Percentiles rank a stretch among this genome's conserved stretches.
These are phyloP conservation scores for Hymenotorrendiella dingleyae DNA, from an alignment of 2,329 filamentous ascomycete species.

Conservation along the genomic window DNA sequence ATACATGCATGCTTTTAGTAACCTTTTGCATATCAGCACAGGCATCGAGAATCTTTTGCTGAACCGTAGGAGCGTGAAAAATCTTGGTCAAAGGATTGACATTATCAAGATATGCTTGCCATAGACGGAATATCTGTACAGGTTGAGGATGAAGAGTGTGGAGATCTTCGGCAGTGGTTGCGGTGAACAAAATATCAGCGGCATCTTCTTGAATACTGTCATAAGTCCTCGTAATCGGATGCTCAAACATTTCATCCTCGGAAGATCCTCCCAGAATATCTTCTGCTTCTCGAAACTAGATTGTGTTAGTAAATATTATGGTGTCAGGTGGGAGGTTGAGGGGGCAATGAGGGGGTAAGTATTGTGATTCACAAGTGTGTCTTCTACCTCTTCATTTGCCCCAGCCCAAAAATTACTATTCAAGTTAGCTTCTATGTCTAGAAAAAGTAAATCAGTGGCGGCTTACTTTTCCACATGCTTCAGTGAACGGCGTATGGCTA, in stretches of 20 bases:
- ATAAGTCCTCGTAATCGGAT: constrained; percentile 23
- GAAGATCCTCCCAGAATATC: constrained; percentile 30
- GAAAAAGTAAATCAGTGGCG: background rate
- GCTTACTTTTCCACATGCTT: constrained; percentile 15
- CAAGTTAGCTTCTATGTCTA: background rate
- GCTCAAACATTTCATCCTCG: constrained; percentile 21
- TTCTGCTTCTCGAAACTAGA: constrained; percentile 27
- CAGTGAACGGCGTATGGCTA: constrained; percentile 11
- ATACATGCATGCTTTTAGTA: constrained; percentile 50
- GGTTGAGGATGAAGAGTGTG: constrained; percentile 47
- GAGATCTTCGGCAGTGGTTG: constrained; percentile 36
- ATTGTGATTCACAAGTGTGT: no score
- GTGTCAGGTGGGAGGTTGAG: no score
- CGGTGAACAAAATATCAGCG: constrained; percentile 41
- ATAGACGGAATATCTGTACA: constrained; percentile 57
- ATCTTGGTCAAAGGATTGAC: constrained; percentile 65
- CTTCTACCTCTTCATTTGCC: constrained; percentile 17
- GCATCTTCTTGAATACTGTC: constrained; percentile 21
- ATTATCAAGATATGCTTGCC: constrained; percentile 66
- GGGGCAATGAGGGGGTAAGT: no score
- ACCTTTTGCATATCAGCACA: constrained; percentile 42
- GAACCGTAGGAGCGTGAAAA: constrained; percentile 60
- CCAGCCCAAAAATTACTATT: constrained; percentile 14
- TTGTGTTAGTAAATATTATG: background rate
- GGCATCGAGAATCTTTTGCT: constrained; percentile 58